phyloP scores from a whole-genome alignment of 1,284 basidiomycete species.

The Ceratobasidium sp. region DNA sequence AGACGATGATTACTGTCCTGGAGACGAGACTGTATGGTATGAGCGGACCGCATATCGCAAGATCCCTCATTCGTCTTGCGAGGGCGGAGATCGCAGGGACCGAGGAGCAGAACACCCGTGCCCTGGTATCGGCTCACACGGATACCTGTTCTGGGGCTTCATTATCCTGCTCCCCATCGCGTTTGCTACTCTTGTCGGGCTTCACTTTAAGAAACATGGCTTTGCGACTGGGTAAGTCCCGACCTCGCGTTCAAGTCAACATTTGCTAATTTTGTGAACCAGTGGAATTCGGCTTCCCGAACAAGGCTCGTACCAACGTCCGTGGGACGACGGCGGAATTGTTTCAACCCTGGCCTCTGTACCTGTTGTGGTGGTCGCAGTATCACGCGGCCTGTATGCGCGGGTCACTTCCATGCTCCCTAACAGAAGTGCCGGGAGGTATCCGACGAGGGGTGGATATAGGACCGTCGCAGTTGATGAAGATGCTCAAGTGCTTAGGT shows the following conservation, averaged over 20 bases:
- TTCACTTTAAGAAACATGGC: constrained; percentile 83
- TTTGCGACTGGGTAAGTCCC: constrained; percentile 28
- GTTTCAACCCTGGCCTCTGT: constrained; percentile 82
- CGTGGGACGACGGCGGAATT: constrained; percentile 64
- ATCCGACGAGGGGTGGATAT: constrained; percentile 75
- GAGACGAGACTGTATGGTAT: constrained; percentile 84
- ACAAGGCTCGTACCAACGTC: constrained; percentile 61
- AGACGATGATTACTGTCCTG: constrained; percentile 71
- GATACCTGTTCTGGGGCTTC: constrained; percentile 85
- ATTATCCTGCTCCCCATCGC: constrained; percentile 80
- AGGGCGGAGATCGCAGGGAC: constrained; percentile 80
- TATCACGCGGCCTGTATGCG: constrained; percentile 69
- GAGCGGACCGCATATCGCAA: constrained; percentile 90
- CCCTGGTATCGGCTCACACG: constrained; percentile 79
- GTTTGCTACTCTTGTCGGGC: constrained; percentile 78
- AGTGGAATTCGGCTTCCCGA: constrained; percentile 84
- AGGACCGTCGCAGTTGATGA: constrained; percentile 86
- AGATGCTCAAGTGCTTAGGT: constrained; percentile 85
- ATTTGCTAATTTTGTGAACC: constrained; percentile 18
- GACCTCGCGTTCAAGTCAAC: constrained; percentile 45
- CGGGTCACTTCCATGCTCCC: constrained; percentile 57
- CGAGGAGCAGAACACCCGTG: constrained; percentile 79
- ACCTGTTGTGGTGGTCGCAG: constrained; percentile 80
- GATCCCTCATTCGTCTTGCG: constrained; percentile 87
- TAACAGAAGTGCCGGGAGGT: constrained; percentile 56